These are phyloP conservation scores for Trypanosoma platydactyli DNA, from an alignment of 208 protist species.

Conservation along the genomic window DNA sequence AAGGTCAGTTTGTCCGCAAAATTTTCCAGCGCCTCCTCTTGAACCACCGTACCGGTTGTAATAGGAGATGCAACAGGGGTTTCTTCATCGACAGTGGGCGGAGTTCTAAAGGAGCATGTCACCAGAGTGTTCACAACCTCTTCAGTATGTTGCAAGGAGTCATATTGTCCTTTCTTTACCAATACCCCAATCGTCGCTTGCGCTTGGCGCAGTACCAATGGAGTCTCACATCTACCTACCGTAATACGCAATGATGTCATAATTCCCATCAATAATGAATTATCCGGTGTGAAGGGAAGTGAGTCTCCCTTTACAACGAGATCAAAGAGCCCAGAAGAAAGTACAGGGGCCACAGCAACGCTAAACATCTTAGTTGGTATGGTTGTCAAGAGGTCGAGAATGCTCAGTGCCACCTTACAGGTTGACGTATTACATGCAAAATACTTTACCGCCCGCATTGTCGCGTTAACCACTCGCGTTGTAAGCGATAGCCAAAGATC, in stretches of 20 bases:
- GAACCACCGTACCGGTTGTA: not conserved
- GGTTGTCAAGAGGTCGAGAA: slow-evolving; percentile 14
- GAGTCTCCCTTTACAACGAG: slow-evolving; percentile 1
- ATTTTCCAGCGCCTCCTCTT: slow-evolving; percentile 9
- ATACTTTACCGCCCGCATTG: slow-evolving; percentile 12
- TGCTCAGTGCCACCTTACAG: not conserved
- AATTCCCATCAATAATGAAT: slow-evolving; percentile 3
- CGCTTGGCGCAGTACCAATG: slow-evolving; percentile 9
- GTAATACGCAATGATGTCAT: slow-evolving; percentile 1
- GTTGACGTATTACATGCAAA: slow-evolving; percentile 9
- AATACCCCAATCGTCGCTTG: slow-evolving; percentile 4
- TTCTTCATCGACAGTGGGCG: not conserved
- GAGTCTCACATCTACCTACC: slow-evolving; percentile 1
- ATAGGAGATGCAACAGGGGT: not conserved
- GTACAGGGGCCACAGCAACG: slow-evolving; percentile 20
- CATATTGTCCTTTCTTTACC: slow-evolving; percentile 16
- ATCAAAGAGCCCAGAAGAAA: slow-evolving; percentile 20
- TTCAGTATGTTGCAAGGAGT: slow-evolving; percentile 14
- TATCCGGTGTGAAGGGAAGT: not conserved
- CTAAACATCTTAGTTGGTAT: slow-evolving; percentile 12
- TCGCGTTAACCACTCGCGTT: slow-evolving; percentile 17
- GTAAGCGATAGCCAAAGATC: slow-evolving; percentile 9
- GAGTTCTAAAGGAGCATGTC: slow-evolving; percentile 10
- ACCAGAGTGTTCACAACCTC: slow-evolving; percentile 25
- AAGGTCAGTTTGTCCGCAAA: slow-evolving; percentile 15